A percentile compares a stretch with the other conserved stretches of the same genome.
Conservation (phyloP, 495 filamentous ascomycete genomes). For the Penicillium desertorum region DNA sequence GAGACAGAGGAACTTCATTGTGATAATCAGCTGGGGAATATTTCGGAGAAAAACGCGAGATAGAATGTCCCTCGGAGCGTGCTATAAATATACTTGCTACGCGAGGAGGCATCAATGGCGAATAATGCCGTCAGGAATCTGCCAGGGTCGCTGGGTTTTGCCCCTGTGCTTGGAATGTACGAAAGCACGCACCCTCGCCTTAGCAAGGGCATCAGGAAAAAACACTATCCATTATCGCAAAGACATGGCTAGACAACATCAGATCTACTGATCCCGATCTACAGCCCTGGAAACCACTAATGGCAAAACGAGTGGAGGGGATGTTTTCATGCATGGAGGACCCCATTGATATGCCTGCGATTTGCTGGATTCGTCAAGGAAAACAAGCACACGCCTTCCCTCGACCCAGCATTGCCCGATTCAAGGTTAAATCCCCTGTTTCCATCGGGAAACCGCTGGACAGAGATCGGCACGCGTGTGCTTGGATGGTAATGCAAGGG, state of each 20-base stretch:
- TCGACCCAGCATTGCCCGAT: conserved; percentile 14
- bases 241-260: neutral
- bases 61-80: neutral
- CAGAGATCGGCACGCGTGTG: conserved; percentile 14
- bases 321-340: conserved; percentile 5
- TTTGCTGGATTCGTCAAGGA: conserved; percentile 12
- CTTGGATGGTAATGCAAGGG: conserved; percentile 18
- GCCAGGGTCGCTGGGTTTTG: conserved; percentile 12
- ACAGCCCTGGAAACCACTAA: conserved; percentile 13
- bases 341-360: neutral
- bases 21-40: neutral
- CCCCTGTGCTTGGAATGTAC: conserved; percentile 26
- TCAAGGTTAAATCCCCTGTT: conserved; percentile 10
- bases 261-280: conserved; percentile 14
- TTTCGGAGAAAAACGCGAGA: neutral
- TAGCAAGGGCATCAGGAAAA: conserved; percentile 24
- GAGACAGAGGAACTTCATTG: conserved; percentile 35
- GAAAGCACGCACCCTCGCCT: conserved; percentile 19
- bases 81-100: neutral
- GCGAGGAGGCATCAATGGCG: conserved; percentile 3
- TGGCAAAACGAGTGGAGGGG: neutral
- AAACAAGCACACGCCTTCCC: conserved; percentile 11
- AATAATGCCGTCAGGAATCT: conserved; percentile 14
- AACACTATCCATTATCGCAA: neutral
- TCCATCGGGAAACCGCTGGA: neutral